Evolutionary conservation across 2,329 filamentous ascomycete genomes (phyloP), one percentile per base, ranked within the genome.

Genomic region (Fusarium bactridioides): DNA sequence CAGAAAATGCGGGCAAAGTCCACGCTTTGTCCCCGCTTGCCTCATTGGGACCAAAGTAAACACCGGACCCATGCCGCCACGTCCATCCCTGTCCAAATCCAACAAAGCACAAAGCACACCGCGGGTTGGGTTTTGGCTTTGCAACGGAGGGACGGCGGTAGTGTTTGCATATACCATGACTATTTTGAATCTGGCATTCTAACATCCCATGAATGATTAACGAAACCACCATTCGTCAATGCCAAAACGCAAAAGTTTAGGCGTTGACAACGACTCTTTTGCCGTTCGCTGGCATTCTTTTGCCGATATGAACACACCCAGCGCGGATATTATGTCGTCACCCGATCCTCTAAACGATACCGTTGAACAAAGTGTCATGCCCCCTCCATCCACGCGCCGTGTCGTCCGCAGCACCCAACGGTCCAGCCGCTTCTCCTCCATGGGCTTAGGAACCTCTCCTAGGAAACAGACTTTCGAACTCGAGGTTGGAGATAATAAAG

Each of bases 391-490:
- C 38, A 79, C 81, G 48, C 81, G 81, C 53, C 84, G 83, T 75
- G 79, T 84, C 64, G 84, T 86, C 23, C 83, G 82, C 44, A 86
- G 84, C 74, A 87, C 83, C 74, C 82, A 84, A 50, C 79, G 80
- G 23, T 81, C 83, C 18, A 78, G 79, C 66, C 78, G 80, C 33
- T 82, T 84, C 69, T 67, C 80, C 27, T 80, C 84, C 23, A 53
- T 56, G 47, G 59, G 64, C 37, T 76, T 83, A 62, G 76, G 71
- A 41, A 67, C 69, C 21, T 89, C 88, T 45, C 87, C 88, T 43
- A 82, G 86, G 54, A 89, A 88, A 80, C 87, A 86, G 75, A 88
- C 82, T 48, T 89, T 89, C 69, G 85, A 88, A 78, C 84, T 89
- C 38, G 86, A 89, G 70, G 86, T 88, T 31, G 87, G 87, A 51